Conservation (phyloP, 2,329 filamentous ascomycete species). For the Ciborinia camelliae region DNA sequence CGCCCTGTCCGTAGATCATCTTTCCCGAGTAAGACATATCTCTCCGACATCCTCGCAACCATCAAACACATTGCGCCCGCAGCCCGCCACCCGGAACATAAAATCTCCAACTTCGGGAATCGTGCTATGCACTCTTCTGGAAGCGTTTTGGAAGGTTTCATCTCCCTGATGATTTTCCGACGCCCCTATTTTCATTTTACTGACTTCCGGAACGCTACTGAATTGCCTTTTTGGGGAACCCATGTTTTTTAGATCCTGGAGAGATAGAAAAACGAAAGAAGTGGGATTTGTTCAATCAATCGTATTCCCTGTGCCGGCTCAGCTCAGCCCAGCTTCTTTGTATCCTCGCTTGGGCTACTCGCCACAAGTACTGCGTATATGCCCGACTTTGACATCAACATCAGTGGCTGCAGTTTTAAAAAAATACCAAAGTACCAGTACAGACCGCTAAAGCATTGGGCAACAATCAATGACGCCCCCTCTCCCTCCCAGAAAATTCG, state of each 20-base stretch:
- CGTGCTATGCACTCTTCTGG: conserved; percentile 5
- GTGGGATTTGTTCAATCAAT: background rate
- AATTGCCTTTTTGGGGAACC: background rate
- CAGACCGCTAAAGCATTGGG: background rate
- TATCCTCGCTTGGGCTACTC: background rate
- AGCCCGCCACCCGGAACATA: background rate
- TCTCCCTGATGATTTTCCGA: background rate
- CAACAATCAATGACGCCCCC: background rate
- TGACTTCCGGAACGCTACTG: too few relatives aligned
- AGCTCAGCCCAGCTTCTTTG: too few relatives aligned
- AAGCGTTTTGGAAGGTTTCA: background rate
- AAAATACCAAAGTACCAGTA: background rate
- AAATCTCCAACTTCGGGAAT: background rate
- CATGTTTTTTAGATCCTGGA: background rate
- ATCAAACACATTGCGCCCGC: background rate
- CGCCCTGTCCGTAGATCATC: background rate
- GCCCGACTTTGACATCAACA: too few relatives aligned
- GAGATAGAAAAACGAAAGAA: background rate
- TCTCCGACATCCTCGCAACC: background rate
- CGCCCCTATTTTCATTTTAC: background rate
- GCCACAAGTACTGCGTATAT: too few relatives aligned
- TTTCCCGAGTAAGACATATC: background rate
- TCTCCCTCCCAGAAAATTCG: background rate
- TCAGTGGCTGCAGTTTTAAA: too few relatives aligned
- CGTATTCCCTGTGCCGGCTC: background rate